These are phyloP conservation scores for Tylopilus vinaceipallidus DNA, from an alignment of 768 basidiomycete species.

Conservation along the genomic window DNA sequence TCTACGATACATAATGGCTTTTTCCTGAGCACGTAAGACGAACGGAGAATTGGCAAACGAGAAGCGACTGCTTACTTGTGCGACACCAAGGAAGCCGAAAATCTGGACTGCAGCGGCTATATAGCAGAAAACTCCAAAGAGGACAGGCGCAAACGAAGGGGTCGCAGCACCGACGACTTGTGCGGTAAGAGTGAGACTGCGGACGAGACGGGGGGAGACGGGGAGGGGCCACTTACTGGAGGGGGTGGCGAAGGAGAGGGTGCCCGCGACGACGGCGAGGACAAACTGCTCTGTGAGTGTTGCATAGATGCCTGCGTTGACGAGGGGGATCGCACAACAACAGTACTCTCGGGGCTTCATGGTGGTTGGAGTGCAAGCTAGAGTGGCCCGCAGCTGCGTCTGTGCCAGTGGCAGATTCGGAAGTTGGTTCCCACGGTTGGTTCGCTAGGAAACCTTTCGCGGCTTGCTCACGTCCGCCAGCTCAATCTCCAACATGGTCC, in stretches of 20 bases:
- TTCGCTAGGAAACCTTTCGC: constrained; percentile 16
- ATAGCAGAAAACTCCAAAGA: constrained; percentile 78
- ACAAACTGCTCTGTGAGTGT: constrained; percentile 76
- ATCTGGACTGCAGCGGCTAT: constrained; percentile 74
- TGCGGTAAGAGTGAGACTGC: constrained; percentile 11
- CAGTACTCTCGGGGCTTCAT: constrained; percentile 88
- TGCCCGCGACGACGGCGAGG: constrained; percentile 63
- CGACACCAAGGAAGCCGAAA: constrained; percentile 84
- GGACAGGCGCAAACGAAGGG: constrained; percentile 68
- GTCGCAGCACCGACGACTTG: constrained; percentile 86
- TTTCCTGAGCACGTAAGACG: constrained; percentile 51
- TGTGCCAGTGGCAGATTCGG: not conserved
- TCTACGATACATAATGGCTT: constrained; percentile 57
- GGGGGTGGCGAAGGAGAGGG: constrained; percentile 74
- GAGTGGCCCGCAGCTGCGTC: not conserved
- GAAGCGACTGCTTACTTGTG: constrained; percentile 50
- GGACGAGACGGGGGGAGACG: not conserved
- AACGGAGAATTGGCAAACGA: not conserved
- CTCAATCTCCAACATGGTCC: constrained; percentile 28
- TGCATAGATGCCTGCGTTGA: constrained; percentile 88
- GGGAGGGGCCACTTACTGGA: constrained; percentile 51
- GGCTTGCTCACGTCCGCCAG: constrained; percentile 19
- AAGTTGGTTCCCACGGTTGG: constrained; percentile 21
- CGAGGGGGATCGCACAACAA: constrained; percentile 87
- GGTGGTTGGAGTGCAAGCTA: not conserved